Evolutionary conservation across 148 eudicot genomes (phyloP).

Genomic region (Rhododendron mucronatum): DNA sequence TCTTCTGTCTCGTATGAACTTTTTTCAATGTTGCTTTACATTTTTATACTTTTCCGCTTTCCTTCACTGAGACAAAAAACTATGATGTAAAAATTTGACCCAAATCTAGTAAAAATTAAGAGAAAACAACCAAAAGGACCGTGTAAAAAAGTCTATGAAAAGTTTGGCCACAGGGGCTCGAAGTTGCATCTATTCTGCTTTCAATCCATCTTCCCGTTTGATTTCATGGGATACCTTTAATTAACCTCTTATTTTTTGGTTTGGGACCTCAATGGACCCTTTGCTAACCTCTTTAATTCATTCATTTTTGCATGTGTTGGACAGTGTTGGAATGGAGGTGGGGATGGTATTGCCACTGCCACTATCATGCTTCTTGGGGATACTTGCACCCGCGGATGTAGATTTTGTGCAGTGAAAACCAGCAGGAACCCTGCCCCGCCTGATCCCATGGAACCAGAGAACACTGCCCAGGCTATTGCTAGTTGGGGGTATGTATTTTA

Average conservation of each 20-base stretch:
- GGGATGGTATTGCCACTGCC: slow-evolving; percentile 93
- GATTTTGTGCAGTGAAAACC: slow-evolving; percentile 98
- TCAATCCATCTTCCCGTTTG: neutral
- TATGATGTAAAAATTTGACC: neutral
- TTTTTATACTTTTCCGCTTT: neutral
- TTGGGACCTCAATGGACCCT: neutral
- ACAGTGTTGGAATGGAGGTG: slow-evolving; percentile 97
- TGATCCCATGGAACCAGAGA: slow-evolving; percentile 91
- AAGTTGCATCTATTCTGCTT: neutral
- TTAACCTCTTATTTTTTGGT: neutral
- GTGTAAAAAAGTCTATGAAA: neutral
- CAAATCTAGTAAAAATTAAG: neutral
- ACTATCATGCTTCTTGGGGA: slow-evolving; percentile 97
- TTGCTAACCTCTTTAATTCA: neutral
- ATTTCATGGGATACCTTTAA: neutral
- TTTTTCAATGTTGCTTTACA: neutral
- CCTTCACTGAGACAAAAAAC: too few relatives aligned
- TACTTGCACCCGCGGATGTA: slow-evolving; percentile 88
- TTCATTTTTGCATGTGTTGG: slow-evolving; percentile 5
- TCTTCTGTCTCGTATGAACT: neutral
- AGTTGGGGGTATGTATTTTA: slow-evolving; percentile 74
- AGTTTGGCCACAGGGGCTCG: neutral
- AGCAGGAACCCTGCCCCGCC: slow-evolving; percentile 86
- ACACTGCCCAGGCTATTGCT: slow-evolving; percentile 82
- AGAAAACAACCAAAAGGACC: neutral